Percentiles rank a stretch among this genome's conserved stretches.
These are phyloP conservation scores for Ceratocystis variospora DNA, from an alignment of 2,329 filamentous ascomycete genomes.

Conservation along the genomic window DNA sequence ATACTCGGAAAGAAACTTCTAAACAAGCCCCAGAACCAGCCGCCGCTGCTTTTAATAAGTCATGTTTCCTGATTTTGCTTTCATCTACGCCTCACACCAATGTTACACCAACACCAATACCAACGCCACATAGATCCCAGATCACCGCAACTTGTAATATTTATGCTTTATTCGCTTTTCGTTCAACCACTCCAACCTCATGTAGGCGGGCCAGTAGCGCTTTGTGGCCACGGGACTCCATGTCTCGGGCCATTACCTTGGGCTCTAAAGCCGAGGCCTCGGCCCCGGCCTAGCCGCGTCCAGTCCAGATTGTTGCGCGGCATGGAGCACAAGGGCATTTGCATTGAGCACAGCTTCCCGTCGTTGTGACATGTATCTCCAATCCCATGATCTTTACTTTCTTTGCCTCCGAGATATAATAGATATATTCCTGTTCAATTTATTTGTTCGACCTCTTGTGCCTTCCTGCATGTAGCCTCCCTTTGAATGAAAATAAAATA, in stretches of 20 bases:
- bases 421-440: neutral
- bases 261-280: neutral
- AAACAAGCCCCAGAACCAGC: neutral
- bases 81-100: neutral
- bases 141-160: neutral
- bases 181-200: neutral
- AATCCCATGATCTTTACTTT: neutral
- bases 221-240: neutral
- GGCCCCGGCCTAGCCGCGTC: neutral
- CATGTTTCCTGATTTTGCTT: neutral
- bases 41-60: neutral
- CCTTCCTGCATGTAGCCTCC: neutral
- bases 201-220: neutral
- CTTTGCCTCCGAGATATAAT: neutral
- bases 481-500: neutral
- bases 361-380: neutral
- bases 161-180: neutral
- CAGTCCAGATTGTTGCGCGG: neutral
- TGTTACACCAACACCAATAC: neutral
- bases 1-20: constrained; percentile 14
- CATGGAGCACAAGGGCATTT: neutral
- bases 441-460: neutral
- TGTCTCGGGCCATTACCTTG: neutral
- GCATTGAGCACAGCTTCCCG: neutral
- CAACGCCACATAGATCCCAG: neutral